phyloP scores from a whole-genome alignment of 2,329 filamentous ascomycete species.

The Sclerotinia trifoliorum region DNA sequence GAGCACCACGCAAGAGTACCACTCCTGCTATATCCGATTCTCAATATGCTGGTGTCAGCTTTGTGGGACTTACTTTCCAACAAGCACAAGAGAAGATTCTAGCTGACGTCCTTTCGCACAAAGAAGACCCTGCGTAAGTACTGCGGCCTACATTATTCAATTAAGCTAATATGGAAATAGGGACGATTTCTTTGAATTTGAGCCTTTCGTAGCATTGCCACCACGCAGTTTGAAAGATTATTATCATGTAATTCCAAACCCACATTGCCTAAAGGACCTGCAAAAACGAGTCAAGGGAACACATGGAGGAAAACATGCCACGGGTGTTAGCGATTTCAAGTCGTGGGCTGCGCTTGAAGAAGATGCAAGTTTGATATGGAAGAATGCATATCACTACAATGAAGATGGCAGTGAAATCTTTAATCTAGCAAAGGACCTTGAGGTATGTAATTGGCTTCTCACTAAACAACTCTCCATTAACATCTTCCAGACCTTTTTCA shows the following conservation, averaged over 20 bases:
- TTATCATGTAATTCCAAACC: slow-evolving; percentile 78
- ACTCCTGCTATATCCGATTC: slow-evolving; percentile 49
- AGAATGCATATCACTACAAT: slow-evolving; percentile 85
- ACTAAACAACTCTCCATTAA: slow-evolving; percentile 23
- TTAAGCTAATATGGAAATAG: slow-evolving; percentile 42
- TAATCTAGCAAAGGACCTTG: slow-evolving; percentile 71
- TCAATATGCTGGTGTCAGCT: slow-evolving; percentile 57
- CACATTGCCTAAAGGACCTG: slow-evolving; percentile 73
- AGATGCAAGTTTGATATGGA: slow-evolving; percentile 78
- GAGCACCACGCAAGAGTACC: slow-evolving; percentile 41
- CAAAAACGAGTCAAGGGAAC: slow-evolving; percentile 75
- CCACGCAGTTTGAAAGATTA: slow-evolving; percentile 76
- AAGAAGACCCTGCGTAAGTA: slow-evolving; percentile 62
- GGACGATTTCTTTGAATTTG: slow-evolving; percentile 66
- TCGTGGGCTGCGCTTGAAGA: slow-evolving; percentile 81
- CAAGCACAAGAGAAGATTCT: slow-evolving; percentile 84
- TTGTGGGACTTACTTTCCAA: slow-evolving; percentile 74
- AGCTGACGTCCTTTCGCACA: slow-evolving; percentile 66
- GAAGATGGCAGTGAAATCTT: slow-evolving; percentile 88
- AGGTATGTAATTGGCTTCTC: slow-evolving; percentile 52
- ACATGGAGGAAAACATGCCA: slow-evolving; percentile 63
- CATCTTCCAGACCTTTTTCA: slow-evolving; percentile 61
- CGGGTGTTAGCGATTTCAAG: slow-evolving; percentile 67
- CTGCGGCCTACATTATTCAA: background rate
- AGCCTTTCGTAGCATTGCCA: slow-evolving; percentile 76